Base-by-base conservation (phyloP, 2,329 filamentous ascomycete genomes). In the Botryotinia calthae region DNA sequence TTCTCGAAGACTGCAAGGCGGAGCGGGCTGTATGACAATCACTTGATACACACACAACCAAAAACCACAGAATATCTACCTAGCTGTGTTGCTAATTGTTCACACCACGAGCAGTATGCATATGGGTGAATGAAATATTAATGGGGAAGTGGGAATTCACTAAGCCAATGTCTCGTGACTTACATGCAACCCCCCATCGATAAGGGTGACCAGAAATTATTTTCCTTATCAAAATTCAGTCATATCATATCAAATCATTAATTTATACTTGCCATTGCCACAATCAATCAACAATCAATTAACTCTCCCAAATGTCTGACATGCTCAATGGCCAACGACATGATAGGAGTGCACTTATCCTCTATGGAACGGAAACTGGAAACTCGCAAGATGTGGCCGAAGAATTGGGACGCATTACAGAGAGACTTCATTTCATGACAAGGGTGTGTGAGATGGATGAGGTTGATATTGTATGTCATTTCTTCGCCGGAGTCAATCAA, bases 291-390 rank as follows among this genome's bases (percentile, higher is more conserved):
- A 14, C 40, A 46, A 46, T 28, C 28, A 44, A 31, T 40, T 9
- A 56, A 56, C 9, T 18, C 2, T 51, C 9, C 37, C 59, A 59
- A 28, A 71, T 71, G 70, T 71, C 48, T 28, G 61, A 56, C 31
- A 61, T 51, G 25, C 31, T 25, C 22, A 71, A 71, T 54, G 77
- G 76, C 34, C 78, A 78, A 64, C 76, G 71, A 44, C 79, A 80
- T 76, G 77, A 79, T 63, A 78, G 87, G 77, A 87, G 84, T 59
- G 89, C 87, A 69, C 87, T 97, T 76, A 86, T 99, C 73, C 87
- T 97, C 48, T 99, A 97, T 83, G 96, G 94, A 72, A 97, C 95
- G 56, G 96, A 99, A 84, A 98, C 95, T 34, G 96, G 96, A 72
- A 98, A 96, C 80, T 91, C 94, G 71, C 93, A 97, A 82, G 95